Evolutionary conservation across 2,329 filamentous ascomycete genomes (phyloP).

Genomic region (Phyllosticta ampelicida): DNA sequence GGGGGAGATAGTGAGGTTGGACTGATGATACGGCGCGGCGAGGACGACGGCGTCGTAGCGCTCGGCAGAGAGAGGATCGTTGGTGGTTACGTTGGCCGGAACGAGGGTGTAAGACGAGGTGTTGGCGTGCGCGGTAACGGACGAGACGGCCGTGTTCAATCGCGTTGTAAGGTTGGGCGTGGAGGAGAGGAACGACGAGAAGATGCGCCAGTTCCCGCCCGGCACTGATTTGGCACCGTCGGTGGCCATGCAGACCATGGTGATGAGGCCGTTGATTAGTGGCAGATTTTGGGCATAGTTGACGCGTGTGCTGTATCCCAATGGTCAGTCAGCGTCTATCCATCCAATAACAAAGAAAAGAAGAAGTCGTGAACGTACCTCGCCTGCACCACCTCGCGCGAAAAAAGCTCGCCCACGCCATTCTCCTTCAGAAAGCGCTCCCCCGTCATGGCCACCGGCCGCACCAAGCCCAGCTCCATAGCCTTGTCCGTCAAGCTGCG

Average conservation of each 20-base stretch:
- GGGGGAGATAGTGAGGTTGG: conserved; percentile 48
- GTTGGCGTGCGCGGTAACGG: conserved; percentile 19
- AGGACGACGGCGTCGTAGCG: conserved; percentile 71
- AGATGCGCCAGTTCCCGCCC: conserved; percentile 93
- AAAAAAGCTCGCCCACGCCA: conserved; percentile 56
- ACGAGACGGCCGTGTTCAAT: conserved; percentile 57
- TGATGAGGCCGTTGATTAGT: conserved; percentile 79
- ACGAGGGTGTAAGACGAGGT: conserved; percentile 35
- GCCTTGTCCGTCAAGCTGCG: conserved; percentile 59
- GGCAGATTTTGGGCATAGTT: conserved; percentile 88
- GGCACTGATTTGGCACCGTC: conserved; percentile 68
- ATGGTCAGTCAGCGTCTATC: background rate
- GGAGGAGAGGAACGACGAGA: conserved; percentile 54
- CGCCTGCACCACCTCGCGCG: conserved; percentile 76
- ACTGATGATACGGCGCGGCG: conserved; percentile 73
- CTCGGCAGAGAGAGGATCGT: conserved; percentile 14
- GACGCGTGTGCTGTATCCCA: conserved; percentile 60
- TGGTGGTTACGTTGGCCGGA: background rate
- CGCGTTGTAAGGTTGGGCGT: conserved; percentile 37
- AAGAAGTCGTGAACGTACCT: conserved; percentile 16
- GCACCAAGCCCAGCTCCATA: conserved; percentile 55
- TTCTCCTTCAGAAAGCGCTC: conserved; percentile 59
- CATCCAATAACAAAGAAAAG: too few species aligned
- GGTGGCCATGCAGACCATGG: conserved; percentile 86
- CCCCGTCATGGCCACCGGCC: conserved; percentile 60